A percentile compares a stretch with the other conserved stretches of the same genome.
These are phyloP conservation scores for Vitis hybrid DNA, from an alignment of 177 flowering plant species.

Conservation along the genomic window DNA sequence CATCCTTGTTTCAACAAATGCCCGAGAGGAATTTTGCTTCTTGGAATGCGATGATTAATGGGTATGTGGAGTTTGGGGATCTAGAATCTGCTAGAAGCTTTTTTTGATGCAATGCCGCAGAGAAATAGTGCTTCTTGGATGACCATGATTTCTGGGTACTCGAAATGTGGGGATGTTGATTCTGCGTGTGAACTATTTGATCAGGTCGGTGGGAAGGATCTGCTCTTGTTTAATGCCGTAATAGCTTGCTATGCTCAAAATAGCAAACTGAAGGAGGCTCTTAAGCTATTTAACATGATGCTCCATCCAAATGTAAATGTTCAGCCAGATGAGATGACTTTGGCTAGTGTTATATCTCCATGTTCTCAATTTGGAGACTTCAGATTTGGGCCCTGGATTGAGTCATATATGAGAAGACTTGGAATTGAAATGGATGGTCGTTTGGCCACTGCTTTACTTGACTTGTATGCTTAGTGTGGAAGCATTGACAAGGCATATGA, in stretches of 20 bases:
- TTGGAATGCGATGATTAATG: constrained; percentile 63
- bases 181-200: constrained; percentile 49
- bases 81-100: constrained; percentile 41
- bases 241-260: constrained; percentile 70
- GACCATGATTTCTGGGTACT: constrained; percentile 63
- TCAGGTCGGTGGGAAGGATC: constrained; percentile 39
- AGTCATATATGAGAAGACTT: constrained; percentile 30
- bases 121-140: constrained; percentile 56
- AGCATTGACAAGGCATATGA: constrained; percentile 51
- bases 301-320: constrained; percentile 21
- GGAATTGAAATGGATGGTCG: constrained; percentile 58
- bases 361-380: constrained; percentile 61
- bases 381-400: constrained; percentile 42
- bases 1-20: constrained; percentile 50
- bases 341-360: constrained; percentile 52
- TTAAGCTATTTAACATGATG: constrained; percentile 54
- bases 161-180: constrained; percentile 53
- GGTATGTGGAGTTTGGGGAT: constrained; percentile 43
- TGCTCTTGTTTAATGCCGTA: constrained; percentile 57
- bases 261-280: constrained; percentile 52
- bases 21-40: constrained; percentile 54
- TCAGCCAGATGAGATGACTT: constrained; percentile 49
- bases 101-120: constrained; percentile 56
- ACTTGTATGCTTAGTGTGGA: constrained; percentile 65
- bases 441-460: constrained; percentile 55